phyloP scores from a whole-genome alignment of 352 stramenopile species.

The Phytophthora europaea region DNA sequence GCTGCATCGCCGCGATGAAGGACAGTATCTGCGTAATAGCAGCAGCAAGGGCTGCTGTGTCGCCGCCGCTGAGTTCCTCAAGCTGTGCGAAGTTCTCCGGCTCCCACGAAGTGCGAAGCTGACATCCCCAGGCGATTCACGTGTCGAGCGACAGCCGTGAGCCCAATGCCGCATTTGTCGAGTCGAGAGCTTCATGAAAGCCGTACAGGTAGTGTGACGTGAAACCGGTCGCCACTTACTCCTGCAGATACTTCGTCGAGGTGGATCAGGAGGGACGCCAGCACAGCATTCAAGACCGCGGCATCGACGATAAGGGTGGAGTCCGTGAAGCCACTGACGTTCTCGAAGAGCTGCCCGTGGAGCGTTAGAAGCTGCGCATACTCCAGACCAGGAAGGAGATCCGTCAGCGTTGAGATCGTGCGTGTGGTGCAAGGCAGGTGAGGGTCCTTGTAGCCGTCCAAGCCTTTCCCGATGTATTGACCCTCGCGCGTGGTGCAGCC shows the following conservation, averaged over 20 bases:
- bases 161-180: constrained; percentile 1
- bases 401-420: no score
- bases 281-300: background rate
- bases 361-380: no score
- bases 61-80: background rate
- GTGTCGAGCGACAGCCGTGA: background rate
- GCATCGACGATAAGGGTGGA: background rate
- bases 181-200: constrained; percentile 6
- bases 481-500: background rate
- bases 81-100: constrained; percentile 21
- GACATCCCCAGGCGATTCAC: background rate
- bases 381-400: no score
- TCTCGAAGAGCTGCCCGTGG: no score
- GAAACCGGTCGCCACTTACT: background rate
- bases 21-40: no score
- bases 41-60: background rate
- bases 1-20: constrained; percentile 7
- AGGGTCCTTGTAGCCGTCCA: background rate
- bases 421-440: no score
- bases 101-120: background rate
- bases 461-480: background rate
- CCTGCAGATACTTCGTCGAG: constrained; percentile 9
- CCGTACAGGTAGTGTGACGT: constrained; percentile 18
- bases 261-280: constrained; percentile 2
- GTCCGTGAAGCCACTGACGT: background rate